A percentile compares a stretch with the other conserved stretches of the same genome.
These are phyloP conservation scores for Leucoagaricus sp. DNA, from an alignment of 1,284 basidiomycete genomes.

Conservation along the genomic window DNA sequence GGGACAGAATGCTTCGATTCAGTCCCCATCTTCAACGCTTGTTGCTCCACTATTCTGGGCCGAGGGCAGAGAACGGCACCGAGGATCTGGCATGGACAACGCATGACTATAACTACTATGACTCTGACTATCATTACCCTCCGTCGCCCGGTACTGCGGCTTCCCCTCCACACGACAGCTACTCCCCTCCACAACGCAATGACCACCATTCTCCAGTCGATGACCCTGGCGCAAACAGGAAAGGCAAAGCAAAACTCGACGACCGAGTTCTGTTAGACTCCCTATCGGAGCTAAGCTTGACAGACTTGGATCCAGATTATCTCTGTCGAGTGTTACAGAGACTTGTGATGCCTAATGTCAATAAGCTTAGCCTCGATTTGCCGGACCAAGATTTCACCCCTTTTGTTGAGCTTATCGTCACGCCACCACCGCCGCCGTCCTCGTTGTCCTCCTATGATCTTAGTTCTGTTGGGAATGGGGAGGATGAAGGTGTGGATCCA, in stretches of 20 bases:
- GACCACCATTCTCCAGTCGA: too few species aligned
- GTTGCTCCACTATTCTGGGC: slow-evolving; percentile 60
- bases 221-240: too few species aligned
- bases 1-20: slow-evolving; percentile 50
- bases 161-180: background rate
- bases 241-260: slow-evolving; percentile 10
- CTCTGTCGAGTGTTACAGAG: slow-evolving; percentile 44
- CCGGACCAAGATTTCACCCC: slow-evolving; percentile 52
- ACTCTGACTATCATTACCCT: background rate
- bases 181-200: slow-evolving; percentile 18
- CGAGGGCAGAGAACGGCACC: slow-evolving; percentile 34
- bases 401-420: slow-evolving; percentile 45
- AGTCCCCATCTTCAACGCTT: slow-evolving; percentile 50
- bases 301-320: slow-evolving; percentile 56
- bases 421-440: slow-evolving; percentile 16
- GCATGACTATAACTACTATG: background rate
- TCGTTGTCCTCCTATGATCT: background rate
- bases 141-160: too few species aligned
- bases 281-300: slow-evolving; percentile 47
- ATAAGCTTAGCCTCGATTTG: slow-evolving; percentile 47
- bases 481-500: slow-evolving; percentile 18
- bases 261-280: slow-evolving; percentile 32
- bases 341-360: slow-evolving; percentile 45
- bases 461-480: slow-evolving; percentile 8
- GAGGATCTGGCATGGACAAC: slow-evolving; percentile 34